A percentile compares a stretch with the other conserved stretches of the same genome.
These are phyloP conservation scores for Penicillium steckii DNA, from an alignment of 495 filamentous ascomycete genomes.

Conservation along the genomic window DNA sequence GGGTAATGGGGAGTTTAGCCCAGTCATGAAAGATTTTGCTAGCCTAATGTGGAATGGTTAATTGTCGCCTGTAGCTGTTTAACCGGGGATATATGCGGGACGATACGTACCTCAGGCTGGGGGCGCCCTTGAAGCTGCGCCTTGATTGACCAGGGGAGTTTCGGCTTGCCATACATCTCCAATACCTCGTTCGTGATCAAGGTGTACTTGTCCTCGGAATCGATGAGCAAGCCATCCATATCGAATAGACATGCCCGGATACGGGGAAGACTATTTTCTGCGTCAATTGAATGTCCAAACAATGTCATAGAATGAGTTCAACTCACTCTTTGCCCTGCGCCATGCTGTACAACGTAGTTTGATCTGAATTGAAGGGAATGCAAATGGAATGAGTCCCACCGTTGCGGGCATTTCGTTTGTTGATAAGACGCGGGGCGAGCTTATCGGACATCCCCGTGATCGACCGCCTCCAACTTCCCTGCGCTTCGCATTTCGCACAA, in stretches of 20 bases:
- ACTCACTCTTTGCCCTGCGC: conserved; percentile 15
- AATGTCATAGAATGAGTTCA: background rate
- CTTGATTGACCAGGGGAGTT: conserved; percentile 90
- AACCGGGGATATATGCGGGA: no score
- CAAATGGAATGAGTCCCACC: background rate
- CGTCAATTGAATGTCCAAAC: conserved; percentile 8
- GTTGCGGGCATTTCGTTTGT: background rate
- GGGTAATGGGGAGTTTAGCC: conserved; percentile 80
- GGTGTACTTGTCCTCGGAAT: conserved; percentile 93
- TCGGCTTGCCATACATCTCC: conserved; percentile 63
- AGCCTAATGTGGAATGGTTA: conserved; percentile 20
- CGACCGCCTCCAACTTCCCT: conserved; percentile 1
- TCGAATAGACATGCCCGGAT: conserved; percentile 95
- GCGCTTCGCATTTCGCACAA: conserved; percentile 6
- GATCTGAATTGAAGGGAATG: background rate
- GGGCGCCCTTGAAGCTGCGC: conserved; percentile 94
- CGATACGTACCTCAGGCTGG: conserved; percentile 54
- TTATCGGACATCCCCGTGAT: conserved; percentile 29
- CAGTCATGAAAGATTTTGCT: conserved; percentile 68
- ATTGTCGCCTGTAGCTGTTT: background rate
- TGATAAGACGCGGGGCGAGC: conserved; percentile 22
- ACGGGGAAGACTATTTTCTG: conserved; percentile 58
- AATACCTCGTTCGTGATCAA: conserved; percentile 79
- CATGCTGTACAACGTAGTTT: conserved; percentile 10
- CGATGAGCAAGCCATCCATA: conserved; percentile 94